Evolutionary conservation across 805 yeast species (phyloP).

Genomic region (Yarrowia bubula): DNA sequence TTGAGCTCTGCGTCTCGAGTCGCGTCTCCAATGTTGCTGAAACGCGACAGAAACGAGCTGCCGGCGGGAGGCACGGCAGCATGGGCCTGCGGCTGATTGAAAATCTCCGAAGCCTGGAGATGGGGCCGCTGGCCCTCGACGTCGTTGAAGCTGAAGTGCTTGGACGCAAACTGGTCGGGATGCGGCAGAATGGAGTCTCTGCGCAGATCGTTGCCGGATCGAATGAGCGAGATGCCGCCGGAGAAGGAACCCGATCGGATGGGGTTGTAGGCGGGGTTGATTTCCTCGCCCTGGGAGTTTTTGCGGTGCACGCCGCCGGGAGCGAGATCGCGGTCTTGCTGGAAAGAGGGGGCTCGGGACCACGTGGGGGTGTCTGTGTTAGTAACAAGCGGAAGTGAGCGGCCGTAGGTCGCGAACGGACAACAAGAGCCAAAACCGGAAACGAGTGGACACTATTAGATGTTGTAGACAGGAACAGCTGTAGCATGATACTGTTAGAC

Average conservation of each 20-base stretch:
- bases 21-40: conserved; percentile 36
- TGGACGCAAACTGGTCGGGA: conserved; percentile 20
- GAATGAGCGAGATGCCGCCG: conserved; percentile 25
- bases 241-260: conserved; percentile 22
- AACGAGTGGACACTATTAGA: too few relatives aligned
- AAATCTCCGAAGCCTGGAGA: conserved; percentile 1
- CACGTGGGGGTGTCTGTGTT: conserved; percentile 26
- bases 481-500: too few relatives aligned
- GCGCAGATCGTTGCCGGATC: conserved; percentile 20
- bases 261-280: conserved; percentile 27
- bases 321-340: conserved; percentile 22
- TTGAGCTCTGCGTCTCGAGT: conserved; percentile 38
- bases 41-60: conserved; percentile 28
- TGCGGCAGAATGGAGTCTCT: conserved; percentile 22
- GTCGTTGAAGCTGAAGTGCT: conserved; percentile 22
- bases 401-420: too few relatives aligned
- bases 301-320: conserved; percentile 27
- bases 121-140: conserved; percentile 20
- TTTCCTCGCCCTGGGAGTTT: conserved; percentile 25
- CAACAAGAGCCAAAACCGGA: too few relatives aligned
- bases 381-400: neutral
- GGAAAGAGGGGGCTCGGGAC: conserved; percentile 22
- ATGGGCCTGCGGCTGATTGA: conserved; percentile 15
- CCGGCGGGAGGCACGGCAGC: neutral
- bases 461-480: too few relatives aligned